A percentile compares a stretch with the other conserved stretches of the same genome.
Conservation (phyloP, 176 grass and related monocot genomes). For the Otatea glauca region DNA sequence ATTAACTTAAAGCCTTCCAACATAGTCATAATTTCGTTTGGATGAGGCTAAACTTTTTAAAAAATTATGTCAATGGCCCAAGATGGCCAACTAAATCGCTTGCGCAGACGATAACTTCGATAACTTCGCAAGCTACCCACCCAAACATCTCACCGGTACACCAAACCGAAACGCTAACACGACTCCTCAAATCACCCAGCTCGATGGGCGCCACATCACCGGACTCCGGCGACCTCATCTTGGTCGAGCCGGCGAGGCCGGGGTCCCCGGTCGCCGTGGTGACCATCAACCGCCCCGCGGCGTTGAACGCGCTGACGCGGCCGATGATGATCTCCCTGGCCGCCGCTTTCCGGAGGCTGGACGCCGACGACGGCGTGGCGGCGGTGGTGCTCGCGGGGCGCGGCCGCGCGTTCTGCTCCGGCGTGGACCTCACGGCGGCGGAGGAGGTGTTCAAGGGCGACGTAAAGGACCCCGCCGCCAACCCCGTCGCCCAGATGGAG, state of each 20-base stretch:
- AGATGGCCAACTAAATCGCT: background rate
- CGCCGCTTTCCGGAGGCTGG: slow-evolving; percentile 61
- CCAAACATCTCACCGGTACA: background rate
- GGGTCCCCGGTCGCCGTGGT: slow-evolving; percentile 70
- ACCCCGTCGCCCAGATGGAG: slow-evolving; percentile 77
- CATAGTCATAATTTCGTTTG: too few species aligned
- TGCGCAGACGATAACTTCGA: background rate
- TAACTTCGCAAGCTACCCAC: background rate
- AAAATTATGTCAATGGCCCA: too few species aligned
- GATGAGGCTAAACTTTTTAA: too few species aligned
- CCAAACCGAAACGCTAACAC: slow-evolving; percentile 39
- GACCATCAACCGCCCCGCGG: slow-evolving; percentile 86
- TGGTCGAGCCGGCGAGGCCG: slow-evolving; percentile 48
- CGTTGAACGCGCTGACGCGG: slow-evolving; percentile 88
- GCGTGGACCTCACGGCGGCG: slow-evolving; percentile 80
- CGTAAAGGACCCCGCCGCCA: slow-evolving; percentile 68
- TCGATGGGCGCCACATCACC: slow-evolving; percentile 38
- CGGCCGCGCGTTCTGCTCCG: slow-evolving; percentile 87
- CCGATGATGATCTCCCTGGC: slow-evolving; percentile 80
- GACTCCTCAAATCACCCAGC: background rate
- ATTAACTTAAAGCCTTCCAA: too few species aligned
- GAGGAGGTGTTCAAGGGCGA: slow-evolving; percentile 95
- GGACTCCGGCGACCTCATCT: slow-evolving; percentile 70
- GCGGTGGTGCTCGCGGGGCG: slow-evolving; percentile 71
- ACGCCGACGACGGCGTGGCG: slow-evolving; percentile 62